Percentiles rank a stretch among this genome's conserved stretches.
Conservation (phyloP, 1,284 basidiomycete genomes). For the Entoloma clypeatum region DNA sequence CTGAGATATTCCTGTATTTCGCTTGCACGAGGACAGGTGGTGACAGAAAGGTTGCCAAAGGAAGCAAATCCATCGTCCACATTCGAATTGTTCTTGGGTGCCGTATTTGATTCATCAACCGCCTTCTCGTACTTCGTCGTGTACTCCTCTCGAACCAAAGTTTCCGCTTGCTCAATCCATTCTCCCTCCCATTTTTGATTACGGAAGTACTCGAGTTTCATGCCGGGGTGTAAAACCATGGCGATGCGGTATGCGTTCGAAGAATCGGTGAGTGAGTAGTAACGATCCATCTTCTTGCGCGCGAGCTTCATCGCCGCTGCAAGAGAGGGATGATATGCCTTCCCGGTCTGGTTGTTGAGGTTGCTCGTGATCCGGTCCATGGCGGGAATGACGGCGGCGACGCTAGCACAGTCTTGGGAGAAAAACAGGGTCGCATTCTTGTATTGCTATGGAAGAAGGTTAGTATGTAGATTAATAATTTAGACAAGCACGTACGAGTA, state of each 20-base stretch:
- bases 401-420: slow-evolving; percentile 5
- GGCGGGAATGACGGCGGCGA: slow-evolving; percentile 10
- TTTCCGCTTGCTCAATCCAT: slow-evolving; percentile 18
- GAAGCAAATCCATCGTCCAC: no score
- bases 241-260: neutral
- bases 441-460: slow-evolving; percentile 6
- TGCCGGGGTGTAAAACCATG: slow-evolving; percentile 29
- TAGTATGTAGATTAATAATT: neutral
- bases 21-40: no score
- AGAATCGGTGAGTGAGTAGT: slow-evolving; percentile 3
- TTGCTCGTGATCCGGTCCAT: slow-evolving; percentile 8
- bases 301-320: neutral
- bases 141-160: no score
- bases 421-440: slow-evolving; percentile 11
- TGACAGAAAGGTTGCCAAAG: no score
- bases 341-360: neutral
- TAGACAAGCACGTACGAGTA: neutral
- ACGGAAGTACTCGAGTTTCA: slow-evolving; percentile 25
- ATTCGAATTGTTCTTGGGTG: no score
- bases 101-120: no score
- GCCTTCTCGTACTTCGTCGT: no score
- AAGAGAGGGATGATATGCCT: slow-evolving; percentile 4
- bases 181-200: slow-evolving; percentile 7
- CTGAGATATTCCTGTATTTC: no score
- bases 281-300: neutral